Percentiles rank a stretch among this genome's conserved stretches.
Conservation (phyloP, 108 stramenopile species). For the Craspedostauros australis region DNA sequence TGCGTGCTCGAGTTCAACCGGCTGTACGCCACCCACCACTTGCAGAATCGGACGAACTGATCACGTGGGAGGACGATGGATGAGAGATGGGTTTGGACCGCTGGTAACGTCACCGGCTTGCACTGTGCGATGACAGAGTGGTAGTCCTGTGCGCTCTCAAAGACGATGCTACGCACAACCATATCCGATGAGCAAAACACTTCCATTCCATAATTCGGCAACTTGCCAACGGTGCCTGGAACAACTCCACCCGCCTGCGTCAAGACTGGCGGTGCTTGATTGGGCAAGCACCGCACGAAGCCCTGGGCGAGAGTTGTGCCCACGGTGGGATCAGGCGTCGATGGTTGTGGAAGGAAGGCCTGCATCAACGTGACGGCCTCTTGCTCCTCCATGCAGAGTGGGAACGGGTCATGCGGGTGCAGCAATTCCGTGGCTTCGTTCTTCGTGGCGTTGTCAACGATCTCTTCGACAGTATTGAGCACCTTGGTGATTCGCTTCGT, state of each 20-base stretch:
- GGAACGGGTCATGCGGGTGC: constrained; percentile 59
- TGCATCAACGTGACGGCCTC: constrained; percentile 70
- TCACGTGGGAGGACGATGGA: constrained; percentile 34
- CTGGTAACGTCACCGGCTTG: constrained; percentile 37
- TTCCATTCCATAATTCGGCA: constrained; percentile 55
- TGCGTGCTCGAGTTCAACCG: constrained; percentile 21
- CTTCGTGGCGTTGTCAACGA: constrained; percentile 56
- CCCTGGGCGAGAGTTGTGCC: constrained; percentile 69
- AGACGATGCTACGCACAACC: constrained; percentile 35
- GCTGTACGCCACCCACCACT: constrained; percentile 65
- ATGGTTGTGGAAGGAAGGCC: constrained; percentile 64
- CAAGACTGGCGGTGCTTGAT: constrained; percentile 56
- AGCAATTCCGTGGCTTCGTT: constrained; percentile 48
- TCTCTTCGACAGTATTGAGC: constrained; percentile 44
- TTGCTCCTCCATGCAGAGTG: constrained; percentile 54
- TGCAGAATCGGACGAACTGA: constrained; percentile 40
- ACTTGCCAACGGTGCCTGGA: constrained; percentile 44
- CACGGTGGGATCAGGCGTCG: constrained; percentile 68
- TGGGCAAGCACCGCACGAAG: constrained; percentile 48
- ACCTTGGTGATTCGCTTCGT: constrained; percentile 41
- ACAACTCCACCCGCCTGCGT: constrained; percentile 51
- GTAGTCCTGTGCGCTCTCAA: constrained; percentile 60
- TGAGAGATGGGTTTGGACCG: constrained; percentile 33
- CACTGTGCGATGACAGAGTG: constrained; percentile 62
- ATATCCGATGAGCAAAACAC: constrained; percentile 21